Conservation (phyloP, 1,284 basidiomycete genomes). For the Sporisorium scitamineum region DNA sequence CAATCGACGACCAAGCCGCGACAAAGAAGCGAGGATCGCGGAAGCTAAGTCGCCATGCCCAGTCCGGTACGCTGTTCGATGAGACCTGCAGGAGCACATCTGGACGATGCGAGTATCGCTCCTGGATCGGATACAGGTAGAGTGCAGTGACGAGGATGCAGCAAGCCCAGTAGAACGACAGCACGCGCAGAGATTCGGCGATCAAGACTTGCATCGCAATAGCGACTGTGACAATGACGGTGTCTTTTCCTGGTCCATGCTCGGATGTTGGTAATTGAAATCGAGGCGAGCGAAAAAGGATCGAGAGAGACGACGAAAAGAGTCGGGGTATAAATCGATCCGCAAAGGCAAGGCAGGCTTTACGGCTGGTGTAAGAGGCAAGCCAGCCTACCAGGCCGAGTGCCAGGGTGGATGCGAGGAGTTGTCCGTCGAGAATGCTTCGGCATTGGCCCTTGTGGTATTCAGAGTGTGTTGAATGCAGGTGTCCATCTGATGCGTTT, state of each 20-base stretch:
- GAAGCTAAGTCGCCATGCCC: conserved; percentile 46
- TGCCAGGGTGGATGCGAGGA: conserved; percentile 26
- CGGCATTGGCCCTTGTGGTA: conserved; percentile 36
- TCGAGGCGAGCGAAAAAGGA: conserved; percentile 22
- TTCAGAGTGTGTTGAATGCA: conserved; percentile 16
- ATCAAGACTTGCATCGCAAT: conserved; percentile 45
- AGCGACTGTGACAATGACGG: conserved; percentile 30
- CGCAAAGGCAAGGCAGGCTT: conserved; percentile 38
- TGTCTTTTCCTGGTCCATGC: conserved; percentile 19
- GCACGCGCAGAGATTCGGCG: conserved; percentile 34
- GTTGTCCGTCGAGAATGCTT: conserved; percentile 37
- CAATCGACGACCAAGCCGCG: conserved; percentile 42
- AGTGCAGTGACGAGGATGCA: conserved; percentile 47
- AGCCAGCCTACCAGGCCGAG: conserved; percentile 47
- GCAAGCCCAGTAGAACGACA: conserved; percentile 49
- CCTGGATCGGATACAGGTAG: conserved; percentile 47
- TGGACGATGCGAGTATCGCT: conserved; percentile 15
- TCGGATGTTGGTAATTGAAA: conserved; percentile 20
- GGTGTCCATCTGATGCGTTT: neutral
- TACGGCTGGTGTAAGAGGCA: conserved; percentile 41
- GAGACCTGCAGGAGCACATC: neutral
- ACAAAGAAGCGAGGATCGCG: conserved; percentile 49
- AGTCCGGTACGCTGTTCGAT: conserved; percentile 17
- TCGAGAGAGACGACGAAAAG: conserved; percentile 24
- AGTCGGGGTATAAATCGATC: conserved; percentile 43